Conservation (phyloP, 306 rosid species). For the Glycyrrhiza uralensis region DNA sequence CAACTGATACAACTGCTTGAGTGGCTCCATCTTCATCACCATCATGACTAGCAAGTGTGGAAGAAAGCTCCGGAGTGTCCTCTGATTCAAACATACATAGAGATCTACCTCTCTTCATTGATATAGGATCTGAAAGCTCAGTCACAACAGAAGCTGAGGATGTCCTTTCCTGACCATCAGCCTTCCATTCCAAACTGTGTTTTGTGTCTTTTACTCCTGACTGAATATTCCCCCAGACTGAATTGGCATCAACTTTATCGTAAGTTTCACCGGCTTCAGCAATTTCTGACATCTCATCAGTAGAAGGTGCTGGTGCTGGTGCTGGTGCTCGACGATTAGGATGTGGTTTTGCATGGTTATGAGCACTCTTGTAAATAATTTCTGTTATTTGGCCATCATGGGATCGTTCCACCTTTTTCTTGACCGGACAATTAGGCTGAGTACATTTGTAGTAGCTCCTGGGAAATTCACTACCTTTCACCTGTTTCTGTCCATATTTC, state of each 20-base stretch:
- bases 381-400: slow-evolving; percentile 88
- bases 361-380: slow-evolving; percentile 79
- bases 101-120: slow-evolving; percentile 46
- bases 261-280: slow-evolving; percentile 48
- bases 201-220: slow-evolving; percentile 39
- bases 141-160: slow-evolving; percentile 56
- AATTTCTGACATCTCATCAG: slow-evolving; percentile 49
- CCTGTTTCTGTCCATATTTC: slow-evolving; percentile 95
- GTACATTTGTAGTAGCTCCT: slow-evolving; percentile 93
- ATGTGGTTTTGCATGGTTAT: slow-evolving; percentile 70
- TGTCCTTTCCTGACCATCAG: slow-evolving; percentile 61
- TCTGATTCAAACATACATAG: slow-evolving; percentile 42
- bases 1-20: slow-evolving; percentile 45
- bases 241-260: slow-evolving; percentile 45
- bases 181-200: slow-evolving; percentile 43
- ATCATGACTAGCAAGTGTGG: slow-evolving; percentile 56
- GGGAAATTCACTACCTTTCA: slow-evolving; percentile 89
- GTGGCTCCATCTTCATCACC: slow-evolving; percentile 51
- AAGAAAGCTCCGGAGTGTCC: slow-evolving; percentile 65
- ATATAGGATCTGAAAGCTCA: slow-evolving; percentile 55
- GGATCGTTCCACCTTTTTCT: slow-evolving; percentile 93
- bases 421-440: slow-evolving; percentile 70
- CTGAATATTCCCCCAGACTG: slow-evolving; percentile 51
- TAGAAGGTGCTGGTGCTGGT: slow-evolving; percentile 37
- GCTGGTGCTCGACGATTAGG: slow-evolving; percentile 49